Conservation (phyloP, 331 rosid species). For the Ulmus americana region DNA sequence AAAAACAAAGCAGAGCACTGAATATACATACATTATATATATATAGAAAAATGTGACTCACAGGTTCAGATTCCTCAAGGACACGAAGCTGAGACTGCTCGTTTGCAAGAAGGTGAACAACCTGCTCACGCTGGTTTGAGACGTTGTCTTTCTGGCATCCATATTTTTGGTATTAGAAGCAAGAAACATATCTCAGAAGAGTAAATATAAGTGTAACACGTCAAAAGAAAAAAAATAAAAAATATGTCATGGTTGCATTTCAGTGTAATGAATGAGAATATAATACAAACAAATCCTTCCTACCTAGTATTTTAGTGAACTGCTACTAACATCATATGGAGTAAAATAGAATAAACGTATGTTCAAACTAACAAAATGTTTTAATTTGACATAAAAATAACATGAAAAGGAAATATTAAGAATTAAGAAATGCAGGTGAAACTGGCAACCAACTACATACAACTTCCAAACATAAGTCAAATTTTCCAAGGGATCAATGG, state of each 20-base stretch:
- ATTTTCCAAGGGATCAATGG: not conserved
- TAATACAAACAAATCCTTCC: not conserved
- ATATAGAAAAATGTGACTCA: conserved; percentile 32
- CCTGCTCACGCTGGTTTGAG: conserved; percentile 82
- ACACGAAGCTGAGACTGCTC: conserved; percentile 78
- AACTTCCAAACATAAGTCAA: not conserved
- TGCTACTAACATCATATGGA: too few species aligned
- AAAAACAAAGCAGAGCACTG: not conserved
- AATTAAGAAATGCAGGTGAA: not conserved
- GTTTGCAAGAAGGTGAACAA: conserved; percentile 82
- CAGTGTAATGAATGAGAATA: too few species aligned
- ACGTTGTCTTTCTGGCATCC: conserved; percentile 78
- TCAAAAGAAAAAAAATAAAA: too few species aligned
- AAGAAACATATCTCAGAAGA: conserved; percentile 8
- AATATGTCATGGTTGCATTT: too few species aligned
- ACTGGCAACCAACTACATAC: not conserved
- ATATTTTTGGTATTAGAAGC: conserved; percentile 22
- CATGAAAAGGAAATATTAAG: too few species aligned
- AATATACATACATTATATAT: too few species aligned
- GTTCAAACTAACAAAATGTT: too few species aligned
- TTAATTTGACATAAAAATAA: too few species aligned
- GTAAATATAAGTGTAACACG: not conserved
- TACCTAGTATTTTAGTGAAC: not conserved
- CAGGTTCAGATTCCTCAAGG: conserved; percentile 67
- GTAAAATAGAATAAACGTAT: too few species aligned